Evolutionary conservation across 176 grass and related monocot species (phyloP).

Genomic region (Zoysia pacifica): DNA sequence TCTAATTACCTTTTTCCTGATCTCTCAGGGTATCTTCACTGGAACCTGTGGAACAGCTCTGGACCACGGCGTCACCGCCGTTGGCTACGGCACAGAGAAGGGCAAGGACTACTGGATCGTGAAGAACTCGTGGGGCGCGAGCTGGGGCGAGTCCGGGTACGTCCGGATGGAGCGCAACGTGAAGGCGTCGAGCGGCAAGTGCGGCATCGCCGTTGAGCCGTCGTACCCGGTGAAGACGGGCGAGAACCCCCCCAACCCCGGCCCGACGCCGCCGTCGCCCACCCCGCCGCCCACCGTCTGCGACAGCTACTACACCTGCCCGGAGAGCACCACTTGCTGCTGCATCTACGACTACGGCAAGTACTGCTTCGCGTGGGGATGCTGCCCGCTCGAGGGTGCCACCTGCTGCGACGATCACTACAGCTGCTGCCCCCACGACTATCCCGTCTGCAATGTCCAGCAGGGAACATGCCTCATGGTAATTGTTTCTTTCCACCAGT

Average conservation of each 20-base stretch:
- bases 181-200: constrained; percentile 60
- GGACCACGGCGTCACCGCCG: constrained; percentile 73
- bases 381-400: constrained; percentile 83
- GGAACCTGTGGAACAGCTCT: constrained; percentile 74
- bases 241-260: constrained; percentile 78
- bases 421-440: constrained; percentile 94
- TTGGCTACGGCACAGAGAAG: constrained; percentile 67
- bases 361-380: constrained; percentile 78
- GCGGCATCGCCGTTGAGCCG: constrained; percentile 71
- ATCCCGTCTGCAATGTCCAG: constrained; percentile 67
- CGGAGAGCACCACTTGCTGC: constrained; percentile 76
- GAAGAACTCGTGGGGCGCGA: constrained; percentile 80
- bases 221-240: constrained; percentile 78
- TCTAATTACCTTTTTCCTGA: constrained; percentile 2
- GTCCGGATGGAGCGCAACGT: constrained; percentile 85
- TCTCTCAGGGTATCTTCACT: constrained; percentile 68
- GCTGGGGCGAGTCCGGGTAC: constrained; percentile 78
- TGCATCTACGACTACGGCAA: constrained; percentile 72
- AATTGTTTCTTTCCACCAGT: constrained; percentile 6
- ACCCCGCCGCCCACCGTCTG: constrained; percentile 42
- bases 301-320: constrained; percentile 71
- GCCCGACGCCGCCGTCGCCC: constrained; percentile 70
- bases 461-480: constrained; percentile 78
- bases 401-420: constrained; percentile 93
- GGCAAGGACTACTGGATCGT: constrained; percentile 89